Conservation (phyloP, 2,329 filamentous ascomycete species). For the Cucurbitaria berberidis region DNA sequence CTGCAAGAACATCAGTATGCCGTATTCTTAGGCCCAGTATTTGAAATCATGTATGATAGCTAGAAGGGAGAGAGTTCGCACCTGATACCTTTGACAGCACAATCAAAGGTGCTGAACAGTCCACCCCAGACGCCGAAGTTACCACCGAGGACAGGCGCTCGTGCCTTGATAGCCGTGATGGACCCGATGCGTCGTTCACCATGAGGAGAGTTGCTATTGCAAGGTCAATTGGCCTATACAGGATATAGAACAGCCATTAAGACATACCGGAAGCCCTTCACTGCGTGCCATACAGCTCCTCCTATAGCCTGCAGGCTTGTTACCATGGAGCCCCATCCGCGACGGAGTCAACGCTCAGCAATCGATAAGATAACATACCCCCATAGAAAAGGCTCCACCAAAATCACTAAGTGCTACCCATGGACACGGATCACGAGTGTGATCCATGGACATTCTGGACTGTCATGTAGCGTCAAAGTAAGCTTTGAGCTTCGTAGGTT, state of each 20-base stretch:
- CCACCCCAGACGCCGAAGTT: conserved; percentile 99
- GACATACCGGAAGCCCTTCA: conserved; percentile 76
- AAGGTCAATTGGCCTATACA: conserved; percentile 2
- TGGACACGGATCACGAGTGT: conserved; percentile 92
- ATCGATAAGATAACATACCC: conserved; percentile 64
- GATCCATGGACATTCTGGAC: conserved; percentile 69
- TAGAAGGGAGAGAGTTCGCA: background rate
- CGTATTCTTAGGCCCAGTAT: background rate
- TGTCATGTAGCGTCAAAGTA: conserved; percentile 3
- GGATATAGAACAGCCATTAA: too few relatives aligned
- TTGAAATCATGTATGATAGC: background rate
- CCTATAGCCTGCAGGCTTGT: conserved; percentile 41
- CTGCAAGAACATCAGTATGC: background rate
- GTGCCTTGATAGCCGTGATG: conserved; percentile 94
- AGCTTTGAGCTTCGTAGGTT: conserved; percentile 1
- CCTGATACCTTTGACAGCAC: conserved; percentile 84
- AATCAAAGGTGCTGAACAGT: conserved; percentile 93
- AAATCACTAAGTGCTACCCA: conserved; percentile 97
- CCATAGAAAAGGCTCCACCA: conserved; percentile 95
- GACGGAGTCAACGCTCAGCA: conserved; percentile 1
- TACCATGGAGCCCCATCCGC: conserved; percentile 6
- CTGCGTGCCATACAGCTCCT: conserved; percentile 81
- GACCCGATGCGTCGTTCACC: conserved; percentile 92
- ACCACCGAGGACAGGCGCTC: conserved; percentile 91
- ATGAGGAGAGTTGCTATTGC: conserved; percentile 57